Evolutionary conservation across 2,329 filamentous ascomycete genomes (phyloP).

Genomic region (Clonostachys byssicola): DNA sequence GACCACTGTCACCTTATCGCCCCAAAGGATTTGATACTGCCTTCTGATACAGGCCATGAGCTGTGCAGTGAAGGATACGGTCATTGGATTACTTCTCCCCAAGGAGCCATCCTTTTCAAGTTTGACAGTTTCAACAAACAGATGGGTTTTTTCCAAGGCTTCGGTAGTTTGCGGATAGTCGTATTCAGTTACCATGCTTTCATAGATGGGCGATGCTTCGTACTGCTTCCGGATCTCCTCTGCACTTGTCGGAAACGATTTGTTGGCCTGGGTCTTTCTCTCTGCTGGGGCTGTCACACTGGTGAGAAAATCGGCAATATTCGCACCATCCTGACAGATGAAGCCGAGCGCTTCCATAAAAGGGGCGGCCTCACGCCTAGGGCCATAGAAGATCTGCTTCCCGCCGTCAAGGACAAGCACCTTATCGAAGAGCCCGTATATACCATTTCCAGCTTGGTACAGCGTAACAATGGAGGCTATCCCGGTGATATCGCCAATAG

Average conservation of each 20-base stretch:
- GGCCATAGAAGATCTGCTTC: slow-evolving; percentile 63
- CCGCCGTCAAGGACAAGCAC: slow-evolving; percentile 66
- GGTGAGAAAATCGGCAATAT: slow-evolving; percentile 66
- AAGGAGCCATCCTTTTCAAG: slow-evolving; percentile 11
- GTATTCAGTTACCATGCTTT: slow-evolving; percentile 16
- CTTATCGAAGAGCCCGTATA: slow-evolving; percentile 66
- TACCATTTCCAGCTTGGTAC: slow-evolving; percentile 61
- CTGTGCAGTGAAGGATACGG: slow-evolving; percentile 13
- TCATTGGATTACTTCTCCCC: slow-evolving; percentile 9
- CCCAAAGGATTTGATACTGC: slow-evolving; percentile 21
- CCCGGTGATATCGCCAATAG: slow-evolving; percentile 60
- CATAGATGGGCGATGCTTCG: slow-evolving; percentile 31
- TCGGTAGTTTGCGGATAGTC: slow-evolving; percentile 12
- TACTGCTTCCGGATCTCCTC: slow-evolving; percentile 50
- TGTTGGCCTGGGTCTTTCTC: slow-evolving; percentile 21
- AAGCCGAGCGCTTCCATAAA: slow-evolving; percentile 68
- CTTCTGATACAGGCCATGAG: slow-evolving; percentile 11
- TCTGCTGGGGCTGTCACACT: slow-evolving; percentile 62
- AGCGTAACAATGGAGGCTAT: slow-evolving; percentile 64
- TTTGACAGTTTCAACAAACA: slow-evolving; percentile 8
- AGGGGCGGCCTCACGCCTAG: slow-evolving; percentile 51
- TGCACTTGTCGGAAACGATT: slow-evolving; percentile 54
- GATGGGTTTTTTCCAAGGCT: slow-evolving; percentile 36
- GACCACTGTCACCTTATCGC: slow-evolving; percentile 19
- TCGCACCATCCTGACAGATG: slow-evolving; percentile 40